phyloP scores from a whole-genome alignment of 768 basidiomycete species.

The Serendipita indica region DNA sequence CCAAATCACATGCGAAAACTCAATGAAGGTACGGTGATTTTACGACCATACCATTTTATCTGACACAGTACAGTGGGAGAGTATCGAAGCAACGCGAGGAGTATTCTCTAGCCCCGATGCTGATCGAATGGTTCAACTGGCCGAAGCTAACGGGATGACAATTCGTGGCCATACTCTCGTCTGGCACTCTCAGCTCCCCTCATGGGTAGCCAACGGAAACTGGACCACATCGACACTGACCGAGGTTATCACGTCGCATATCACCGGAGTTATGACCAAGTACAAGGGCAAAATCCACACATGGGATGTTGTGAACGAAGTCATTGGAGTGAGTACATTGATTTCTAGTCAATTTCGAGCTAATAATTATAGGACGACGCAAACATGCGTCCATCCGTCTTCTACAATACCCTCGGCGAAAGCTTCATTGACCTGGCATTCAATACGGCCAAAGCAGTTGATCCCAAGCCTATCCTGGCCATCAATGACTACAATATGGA shows the following conservation, averaged over 20 bases:
- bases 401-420: neutral
- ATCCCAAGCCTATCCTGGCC: neutral
- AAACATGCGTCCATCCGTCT: neutral
- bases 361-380: neutral
- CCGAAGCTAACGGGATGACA: neutral
- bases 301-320: slow-evolving; percentile 40
- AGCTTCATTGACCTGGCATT: neutral
- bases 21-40: neutral
- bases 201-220: neutral
- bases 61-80: neutral
- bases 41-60: neutral
- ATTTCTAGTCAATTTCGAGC: too few species aligned
- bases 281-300: slow-evolving; percentile 13
- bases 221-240: slow-evolving; percentile 4
- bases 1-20: neutral
- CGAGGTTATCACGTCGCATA: slow-evolving; percentile 13
- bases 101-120: neutral
- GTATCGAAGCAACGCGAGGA: neutral
- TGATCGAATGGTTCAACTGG: neutral
- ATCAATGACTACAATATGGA: slow-evolving; percentile 3
- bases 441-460: neutral
- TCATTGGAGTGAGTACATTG: slow-evolving; percentile 30
- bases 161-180: neutral
- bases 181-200: neutral
- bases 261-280: slow-evolving; percentile 11